Base-by-base conservation (phyloP, 345 rosid species). In the Barbarea vulgaris region DNA sequence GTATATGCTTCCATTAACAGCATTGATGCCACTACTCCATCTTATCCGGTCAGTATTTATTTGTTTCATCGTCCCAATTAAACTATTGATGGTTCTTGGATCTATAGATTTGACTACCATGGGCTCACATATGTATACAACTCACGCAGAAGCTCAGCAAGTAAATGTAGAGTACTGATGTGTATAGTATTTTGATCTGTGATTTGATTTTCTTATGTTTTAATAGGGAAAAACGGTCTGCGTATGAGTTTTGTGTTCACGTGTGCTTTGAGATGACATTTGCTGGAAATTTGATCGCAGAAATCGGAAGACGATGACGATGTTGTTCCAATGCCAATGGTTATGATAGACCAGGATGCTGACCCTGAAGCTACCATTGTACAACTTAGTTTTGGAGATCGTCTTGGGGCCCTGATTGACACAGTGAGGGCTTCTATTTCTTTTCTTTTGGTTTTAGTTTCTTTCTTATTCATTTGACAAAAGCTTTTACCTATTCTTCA, bases 351-450 rank as follows among this genome's bases (percentile, higher is more conserved):
- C 79, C 97, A 91, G 79, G 97, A 95, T 80, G 86, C 97, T 13
- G 92, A 88, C 86, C 82, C 92, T 56, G 87, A 89, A 50, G 89
- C 97, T 61, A 91, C 97, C 3, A 80, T 85, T 74, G 97, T 95
- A 27, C 89, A 95, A 66, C 84, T 95, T 73, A 90, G 97, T 82
- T 90, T 91, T 75, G 99, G 99, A 70, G 95, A 95, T 85, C 97
- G 97, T 66, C 87, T 95, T 64, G 99, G 99, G 61, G 97, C 97
- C 67, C 91, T 95, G 25, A 81, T 92, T 85, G 97, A 95, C 83
- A 95, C 99, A 6, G 97, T 91, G 75, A 81, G 55, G 48, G 69
- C 1, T 57, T 70, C 61, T 62, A 1, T 41, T 1, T 42, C 61
- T 67, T 64, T 19, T n/a, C 4, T 36, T 70, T 47, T 47, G 9